Evolutionary conservation across 2,329 filamentous ascomycete genomes (phyloP), one percentile per base, ranked within the genome.

Genomic region (Botryotinia calthae): DNA sequence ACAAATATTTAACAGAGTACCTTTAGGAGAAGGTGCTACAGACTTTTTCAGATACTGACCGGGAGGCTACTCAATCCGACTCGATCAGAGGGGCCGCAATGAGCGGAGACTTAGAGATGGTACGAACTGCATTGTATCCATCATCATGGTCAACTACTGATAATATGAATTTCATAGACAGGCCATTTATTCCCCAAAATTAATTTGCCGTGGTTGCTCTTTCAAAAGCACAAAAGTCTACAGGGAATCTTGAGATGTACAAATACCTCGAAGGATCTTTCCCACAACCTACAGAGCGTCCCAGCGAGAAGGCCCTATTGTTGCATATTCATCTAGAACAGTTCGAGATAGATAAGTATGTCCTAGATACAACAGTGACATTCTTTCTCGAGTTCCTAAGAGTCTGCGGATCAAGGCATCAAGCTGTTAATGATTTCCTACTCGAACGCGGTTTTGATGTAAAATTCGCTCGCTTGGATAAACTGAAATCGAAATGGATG

Each of bases 61-160:
- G 25, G 31, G 6, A 58, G 10, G 22, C 48, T 22, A 46, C 28
- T 1, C 10, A 51, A 66, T 20, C 59, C 8, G 1, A 64, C 61
- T 31, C 37, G 8, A 2, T 65, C 10, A 8, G 14, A 34, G 3
- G 2, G 28, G 74, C 74, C 6, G 64, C 48, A 6, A 73, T 62
- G 7, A 20, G n/a, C 25, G 71, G 65, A 71, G 74, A 76, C 66
- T 70, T 73, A 37, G 48, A 63, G 2, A 71, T 75, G 14, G 20
- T 75, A 42, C 51, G 51, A 18, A 48, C 72, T 37, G 71, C 75
- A 4, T 25, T 72, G n/a, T 76, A 72, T 44, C 71, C 72, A 22
- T 72, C 72, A 28, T 75, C 75, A 42, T 64, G 72, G 3, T 28
- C 66, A 22, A 51, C 22, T 16, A 12, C 61, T 8, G 28, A 72